A percentile compares a stretch with the other conserved stretches of the same genome.
These are phyloP conservation scores for Sonneratia caseolaris DNA, from an alignment of 345 rosid species.

Conservation along the genomic window DNA sequence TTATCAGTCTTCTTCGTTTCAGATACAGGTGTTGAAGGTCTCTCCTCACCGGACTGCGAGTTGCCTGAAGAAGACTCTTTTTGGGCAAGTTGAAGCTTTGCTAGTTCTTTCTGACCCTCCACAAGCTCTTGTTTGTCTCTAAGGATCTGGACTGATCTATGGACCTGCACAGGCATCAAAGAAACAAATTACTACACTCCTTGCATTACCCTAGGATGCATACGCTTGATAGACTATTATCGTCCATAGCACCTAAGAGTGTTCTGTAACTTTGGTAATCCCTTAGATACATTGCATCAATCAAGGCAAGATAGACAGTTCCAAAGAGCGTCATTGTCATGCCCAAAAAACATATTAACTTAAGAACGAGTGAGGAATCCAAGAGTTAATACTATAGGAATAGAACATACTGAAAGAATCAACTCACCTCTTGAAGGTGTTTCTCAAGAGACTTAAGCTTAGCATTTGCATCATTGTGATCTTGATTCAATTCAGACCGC, in stretches of 20 bases:
- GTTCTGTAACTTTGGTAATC: not conserved
- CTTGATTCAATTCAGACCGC: constrained; percentile 67
- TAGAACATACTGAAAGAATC: not conserved
- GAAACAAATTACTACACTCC: not conserved
- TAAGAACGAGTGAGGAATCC: not conserved
- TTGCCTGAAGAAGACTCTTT: constrained; percentile 69
- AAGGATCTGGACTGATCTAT: constrained; percentile 90
- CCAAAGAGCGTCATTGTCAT: not conserved
- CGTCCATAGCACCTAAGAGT: not conserved
- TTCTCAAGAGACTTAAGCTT: constrained; percentile 88
- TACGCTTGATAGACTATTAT: too few relatives aligned
- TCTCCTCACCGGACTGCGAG: constrained; percentile 67
- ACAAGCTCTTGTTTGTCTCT: constrained; percentile 98
- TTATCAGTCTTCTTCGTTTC: constrained; percentile 53
- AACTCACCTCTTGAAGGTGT: constrained; percentile 86
- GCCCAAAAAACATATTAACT: not conserved
- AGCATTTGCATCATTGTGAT: constrained; percentile 58
- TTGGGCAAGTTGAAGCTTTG: constrained; percentile 80
- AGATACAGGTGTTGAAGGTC: constrained; percentile 43
- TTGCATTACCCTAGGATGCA: not conserved
- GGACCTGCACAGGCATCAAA: constrained; percentile 49
- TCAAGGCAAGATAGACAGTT: not conserved
- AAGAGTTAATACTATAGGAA: not conserved
- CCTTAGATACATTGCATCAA: not conserved
- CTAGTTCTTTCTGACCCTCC: constrained; percentile 84